phyloP scores from a whole-genome alignment of 2,329 filamentous ascomycete genomes.

The Knoxdaviesia capensis region DNA sequence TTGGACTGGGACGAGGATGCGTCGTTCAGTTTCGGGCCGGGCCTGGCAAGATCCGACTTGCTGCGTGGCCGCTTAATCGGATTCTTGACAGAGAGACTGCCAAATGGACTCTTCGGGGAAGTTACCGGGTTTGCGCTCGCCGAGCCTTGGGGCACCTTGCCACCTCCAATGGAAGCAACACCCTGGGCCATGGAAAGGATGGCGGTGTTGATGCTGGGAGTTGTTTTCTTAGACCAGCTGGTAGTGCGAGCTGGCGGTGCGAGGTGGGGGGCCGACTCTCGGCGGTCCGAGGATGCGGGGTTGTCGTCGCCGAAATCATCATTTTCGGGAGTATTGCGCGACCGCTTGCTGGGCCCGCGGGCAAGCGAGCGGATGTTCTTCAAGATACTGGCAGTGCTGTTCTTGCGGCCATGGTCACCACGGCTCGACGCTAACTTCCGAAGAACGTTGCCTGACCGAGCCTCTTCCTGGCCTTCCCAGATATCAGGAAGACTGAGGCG shows the following conservation, averaged over 20 bases:
- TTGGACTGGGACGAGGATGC: conserved; percentile 19
- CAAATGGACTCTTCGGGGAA: conserved; percentile 31
- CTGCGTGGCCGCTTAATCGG: conserved; percentile 32
- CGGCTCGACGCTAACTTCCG: conserved; percentile 39
- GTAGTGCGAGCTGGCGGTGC: conserved; percentile 27
- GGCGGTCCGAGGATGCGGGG: conserved; percentile 17
- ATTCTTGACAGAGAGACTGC: conserved; percentile 22
- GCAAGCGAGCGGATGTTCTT: conserved; percentile 29
- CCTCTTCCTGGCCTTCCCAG: conserved; percentile 32
- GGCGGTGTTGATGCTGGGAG: conserved; percentile 38
- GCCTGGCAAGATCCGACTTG: conserved; percentile 30
- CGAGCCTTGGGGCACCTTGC: conserved; percentile 31
- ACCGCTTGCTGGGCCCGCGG: conserved; percentile 32
- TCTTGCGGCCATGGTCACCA: conserved; percentile 14
- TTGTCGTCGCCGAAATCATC: background rate
- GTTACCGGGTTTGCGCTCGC: conserved; percentile 31
- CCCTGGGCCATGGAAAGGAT: conserved; percentile 33
- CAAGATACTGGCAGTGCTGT: conserved; percentile 23
- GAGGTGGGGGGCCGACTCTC: conserved; percentile 22
- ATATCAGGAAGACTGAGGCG: conserved; percentile 42
- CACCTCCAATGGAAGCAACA: conserved; percentile 33
- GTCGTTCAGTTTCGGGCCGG: conserved; percentile 9
- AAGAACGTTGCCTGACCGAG: conserved; percentile 38
- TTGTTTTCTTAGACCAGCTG: conserved; percentile 30
- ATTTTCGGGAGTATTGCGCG: conserved; percentile 18